Evolutionary conservation across 1,284 basidiomycete species (phyloP).

Genomic region (Naganishia sp.): DNA sequence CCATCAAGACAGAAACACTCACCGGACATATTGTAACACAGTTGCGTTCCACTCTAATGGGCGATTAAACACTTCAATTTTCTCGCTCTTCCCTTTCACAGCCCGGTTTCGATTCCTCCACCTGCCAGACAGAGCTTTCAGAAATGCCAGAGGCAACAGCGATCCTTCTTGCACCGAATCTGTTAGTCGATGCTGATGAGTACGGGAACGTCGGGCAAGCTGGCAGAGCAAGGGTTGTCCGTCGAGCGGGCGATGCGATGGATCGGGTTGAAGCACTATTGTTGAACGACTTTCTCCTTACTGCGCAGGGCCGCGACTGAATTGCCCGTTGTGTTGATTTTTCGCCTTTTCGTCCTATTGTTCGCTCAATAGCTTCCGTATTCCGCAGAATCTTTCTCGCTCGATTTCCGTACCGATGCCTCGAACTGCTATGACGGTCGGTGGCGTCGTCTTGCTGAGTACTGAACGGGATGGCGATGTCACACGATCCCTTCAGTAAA

Average conservation of each 20-base stretch:
- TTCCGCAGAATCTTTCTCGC: no score
- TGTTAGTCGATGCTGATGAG: no score
- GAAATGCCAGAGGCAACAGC: no score
- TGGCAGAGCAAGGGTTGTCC: background rate
- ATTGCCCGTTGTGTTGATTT: slow-evolving; percentile 26
- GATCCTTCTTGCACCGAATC: no score
- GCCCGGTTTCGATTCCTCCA: background rate
- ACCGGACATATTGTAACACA: background rate
- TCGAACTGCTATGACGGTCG: no score
- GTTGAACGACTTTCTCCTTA: slow-evolving; percentile 16
- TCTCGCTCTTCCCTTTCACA: background rate
- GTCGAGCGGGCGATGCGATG: background rate
- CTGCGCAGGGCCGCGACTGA: background rate
- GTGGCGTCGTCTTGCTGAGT: no score
- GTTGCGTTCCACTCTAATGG: background rate
- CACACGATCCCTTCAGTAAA: no score
- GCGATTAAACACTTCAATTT: background rate
- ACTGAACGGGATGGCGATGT: no score
- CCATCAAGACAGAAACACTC: background rate
- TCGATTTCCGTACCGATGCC: no score
- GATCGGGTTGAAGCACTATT: background rate
- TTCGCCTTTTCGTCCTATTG: slow-evolving; percentile 1
- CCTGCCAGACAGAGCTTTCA: no score
- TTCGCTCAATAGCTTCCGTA: background rate
- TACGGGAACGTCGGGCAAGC: no score